Base-by-base conservation (phyloP, 306 rosid species). In the Malus asiatica region DNA sequence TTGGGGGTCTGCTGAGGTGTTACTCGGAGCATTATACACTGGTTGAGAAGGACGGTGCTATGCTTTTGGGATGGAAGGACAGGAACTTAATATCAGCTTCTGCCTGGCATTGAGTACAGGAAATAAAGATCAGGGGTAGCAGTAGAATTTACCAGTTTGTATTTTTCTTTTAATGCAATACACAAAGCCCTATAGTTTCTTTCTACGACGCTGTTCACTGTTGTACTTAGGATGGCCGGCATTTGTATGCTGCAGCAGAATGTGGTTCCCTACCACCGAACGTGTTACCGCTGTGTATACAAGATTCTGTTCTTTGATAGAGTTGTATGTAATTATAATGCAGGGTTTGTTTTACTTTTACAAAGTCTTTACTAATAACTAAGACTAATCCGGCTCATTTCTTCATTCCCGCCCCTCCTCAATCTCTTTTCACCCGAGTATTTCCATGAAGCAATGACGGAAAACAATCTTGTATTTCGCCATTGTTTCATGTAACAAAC, bases 51-150 rank as follows among this genome's bases (percentile, higher is more conserved):
- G 97, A 90, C 71, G 96, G 97, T n/a, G 96, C 97, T 3, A 92
- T 95, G 97, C 84, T 92, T 40, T 79, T 95, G 82, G 96, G 97
- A 6, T 95, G 97, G 99, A 95, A 89, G 78, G 82, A 84, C 68
- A 88, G 97, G 82, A 95, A 86, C 84, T 77, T 95, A 82, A 87
- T 90, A 73, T 90, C 97, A 25, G 97, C 99, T 78, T 95, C 97
- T 25, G 96, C 99, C 19, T 95, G 97, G 99, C 84, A 83, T 32
- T 95, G 87, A 88, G 66, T 65, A 76, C 63, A 65, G 32, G 45
- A 45, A 58, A 74, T 53, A 73, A 73, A 67, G 77, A 35, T 71
- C 68, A 77, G 72, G 57, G 60, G 78, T 76, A 62, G 79, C 60
- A 38, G 64, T 78, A 46, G 78, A 63, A 73, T 78, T 69, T 75